Base-by-base conservation (phyloP, 139 green algal species). In the Tetradesmus obliquus region DNA sequence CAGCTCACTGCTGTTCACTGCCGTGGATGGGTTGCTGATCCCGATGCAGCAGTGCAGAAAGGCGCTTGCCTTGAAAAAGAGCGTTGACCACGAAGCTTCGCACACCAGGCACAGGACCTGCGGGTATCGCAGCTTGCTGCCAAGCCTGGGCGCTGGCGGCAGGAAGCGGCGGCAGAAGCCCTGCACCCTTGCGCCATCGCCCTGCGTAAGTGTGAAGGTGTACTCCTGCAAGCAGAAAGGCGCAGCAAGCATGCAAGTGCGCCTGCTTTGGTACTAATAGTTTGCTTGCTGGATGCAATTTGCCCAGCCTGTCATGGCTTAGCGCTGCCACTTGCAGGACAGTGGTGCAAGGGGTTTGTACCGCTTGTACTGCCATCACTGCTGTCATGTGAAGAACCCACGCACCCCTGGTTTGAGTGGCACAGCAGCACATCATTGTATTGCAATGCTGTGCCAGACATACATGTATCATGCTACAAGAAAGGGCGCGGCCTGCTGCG, bases 31-130 rank as follows among this genome's bases (percentile, higher is more conserved):
- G 3, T 55, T 51, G 22, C 19, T 88, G 55, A 45, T n/a, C 22
- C 83, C n/a, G 80, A 22, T n/a, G 60, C 57, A 88, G 54, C 10
- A 62, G 60, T n/a, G 12, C 55, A 81, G 2, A 81, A 45, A 45
- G 45, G 20, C 15, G 32, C 85, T 53, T 13, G 94, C 94, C 93
- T 97, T 97, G 93, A 94, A 96, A 85, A 95, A 97, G 54, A 97
- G 94, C 13, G 91, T 84, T 55, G 91, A 91, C 96, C 96, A 97
- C 17, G 93, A 91, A 86, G 95, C 72, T 66, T 95, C 87, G 13
- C 93, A 95, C 12, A 97, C 90, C 22, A 97, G 88, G 93, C 95
- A 97, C 10, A 97, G 90, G 13, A 97, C 95, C 88, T 96, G 94
- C 24, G 96, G 95, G 82, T 94, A 95, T n/a, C 96, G 93, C 90